Conservation (phyloP, 257 asterid genomes). For the Solanum raphanifolium region DNA sequence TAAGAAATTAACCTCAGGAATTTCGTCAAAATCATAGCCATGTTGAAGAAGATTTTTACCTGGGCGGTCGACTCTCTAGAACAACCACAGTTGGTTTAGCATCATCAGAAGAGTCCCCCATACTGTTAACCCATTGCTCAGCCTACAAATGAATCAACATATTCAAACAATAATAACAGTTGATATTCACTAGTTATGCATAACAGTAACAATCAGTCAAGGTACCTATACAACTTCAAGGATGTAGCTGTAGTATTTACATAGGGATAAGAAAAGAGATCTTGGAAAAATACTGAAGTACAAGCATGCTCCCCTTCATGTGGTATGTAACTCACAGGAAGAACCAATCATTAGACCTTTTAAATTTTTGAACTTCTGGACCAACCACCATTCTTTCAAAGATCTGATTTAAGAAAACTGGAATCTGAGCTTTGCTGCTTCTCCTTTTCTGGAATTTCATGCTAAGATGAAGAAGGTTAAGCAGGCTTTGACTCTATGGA, state of each 20-base stretch:
- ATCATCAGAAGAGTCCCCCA: slow-evolving; percentile 32
- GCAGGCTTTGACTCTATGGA: background rate
- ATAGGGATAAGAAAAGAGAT: background rate
- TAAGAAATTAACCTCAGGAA: background rate
- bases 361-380: background rate
- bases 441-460: background rate
- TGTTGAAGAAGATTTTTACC: slow-evolving; percentile 27
- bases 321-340: background rate
- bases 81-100: slow-evolving; percentile 26
- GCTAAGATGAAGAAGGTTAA: background rate
- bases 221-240: background rate
- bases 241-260: background rate
- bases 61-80: slow-evolving; percentile 64
- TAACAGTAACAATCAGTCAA: background rate
- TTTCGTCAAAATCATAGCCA: background rate
- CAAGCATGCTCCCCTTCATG: background rate
- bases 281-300: background rate
- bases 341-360: background rate
- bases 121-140: slow-evolving; percentile 67
- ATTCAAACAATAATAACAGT: background rate
- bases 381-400: background rate
- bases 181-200: background rate
- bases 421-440: background rate
- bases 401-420: background rate
- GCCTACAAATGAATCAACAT: slow-evolving; percentile 39